Conservation (phyloP, 441 rosid species). For the Populus tomentosa region DNA sequence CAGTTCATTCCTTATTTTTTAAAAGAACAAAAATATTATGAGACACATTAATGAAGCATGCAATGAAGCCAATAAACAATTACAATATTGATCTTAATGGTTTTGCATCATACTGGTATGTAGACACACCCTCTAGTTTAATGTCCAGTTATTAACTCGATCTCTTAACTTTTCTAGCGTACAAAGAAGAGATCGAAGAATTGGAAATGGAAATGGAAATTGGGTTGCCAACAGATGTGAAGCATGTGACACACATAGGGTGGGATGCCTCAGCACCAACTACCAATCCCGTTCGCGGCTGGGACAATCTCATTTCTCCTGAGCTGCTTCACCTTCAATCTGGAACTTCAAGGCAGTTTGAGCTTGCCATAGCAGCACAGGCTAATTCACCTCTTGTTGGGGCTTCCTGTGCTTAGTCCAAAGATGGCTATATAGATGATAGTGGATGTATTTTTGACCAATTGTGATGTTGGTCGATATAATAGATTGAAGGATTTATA, state of each 20-base stretch:
- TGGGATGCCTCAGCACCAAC: constrained; percentile 42
- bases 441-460: not conserved
- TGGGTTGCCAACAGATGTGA: constrained; percentile 88
- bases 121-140: no score
- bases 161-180: constrained; percentile 22
- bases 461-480: not conserved
- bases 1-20: no score
- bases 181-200: constrained; percentile 57
- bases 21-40: no score
- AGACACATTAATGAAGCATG: not conserved
- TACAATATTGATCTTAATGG: not conserved
- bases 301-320: constrained; percentile 43
- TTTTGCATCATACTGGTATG: not conserved
- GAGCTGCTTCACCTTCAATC: constrained; percentile 24
- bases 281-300: constrained; percentile 24
- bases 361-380: constrained; percentile 27
- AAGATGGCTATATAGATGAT: not conserved
- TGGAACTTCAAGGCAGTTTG: constrained; percentile 21
- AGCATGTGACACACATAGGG: constrained; percentile 91
- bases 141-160: not conserved
- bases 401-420: constrained; percentile 9
- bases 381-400: constrained; percentile 17
- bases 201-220: constrained; percentile 73
- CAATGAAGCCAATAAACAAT: not conserved
- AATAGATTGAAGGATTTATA: not conserved